phyloP scores from a whole-genome alignment of 352 stramenopile species.

The Phytophthora sp. region DNA sequence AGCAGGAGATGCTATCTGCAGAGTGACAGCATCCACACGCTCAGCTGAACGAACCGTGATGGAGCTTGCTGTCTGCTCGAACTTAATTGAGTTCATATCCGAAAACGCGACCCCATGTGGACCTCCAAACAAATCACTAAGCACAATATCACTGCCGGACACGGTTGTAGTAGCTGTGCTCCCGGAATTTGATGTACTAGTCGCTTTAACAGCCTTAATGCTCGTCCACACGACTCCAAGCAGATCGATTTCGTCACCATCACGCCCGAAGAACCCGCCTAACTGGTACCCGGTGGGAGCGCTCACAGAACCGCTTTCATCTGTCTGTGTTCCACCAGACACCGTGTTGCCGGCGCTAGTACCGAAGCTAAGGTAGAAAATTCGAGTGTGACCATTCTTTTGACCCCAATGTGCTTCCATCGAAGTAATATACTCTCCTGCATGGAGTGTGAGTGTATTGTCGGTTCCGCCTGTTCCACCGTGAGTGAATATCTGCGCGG shows the following conservation, averaged over 20 bases:
- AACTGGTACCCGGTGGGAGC: constrained; percentile 26
- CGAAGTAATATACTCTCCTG: constrained; percentile 23
- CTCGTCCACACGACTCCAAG: constrained; percentile 28
- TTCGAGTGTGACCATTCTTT: constrained; percentile 21
- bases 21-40: constrained; percentile 24
- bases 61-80: constrained; percentile 14
- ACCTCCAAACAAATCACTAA: constrained; percentile 23
- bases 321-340: constrained; percentile 16
- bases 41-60: constrained; percentile 23
- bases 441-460: constrained; percentile 12
- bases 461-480: constrained; percentile 24
- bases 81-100: constrained; percentile 22
- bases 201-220: constrained; percentile 7
- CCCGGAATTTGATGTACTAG: neutral
- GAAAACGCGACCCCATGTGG: constrained; percentile 29
- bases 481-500: constrained; percentile 17
- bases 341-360: constrained; percentile 24
- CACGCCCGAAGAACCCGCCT: constrained; percentile 28
- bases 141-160: constrained; percentile 20
- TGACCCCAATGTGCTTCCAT: constrained; percentile 28
- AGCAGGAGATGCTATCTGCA: constrained; percentile 9
- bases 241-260: constrained; percentile 28
- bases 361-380: constrained; percentile 23
- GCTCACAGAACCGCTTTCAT: constrained; percentile 15
- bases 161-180: neutral